Percentiles rank a stretch among this genome's conserved stretches.
These are phyloP conservation scores for Stagonosporopsis cucurbitacearum DNA, from an alignment of 2,329 filamentous ascomycete genomes.

Conservation along the genomic window DNA sequence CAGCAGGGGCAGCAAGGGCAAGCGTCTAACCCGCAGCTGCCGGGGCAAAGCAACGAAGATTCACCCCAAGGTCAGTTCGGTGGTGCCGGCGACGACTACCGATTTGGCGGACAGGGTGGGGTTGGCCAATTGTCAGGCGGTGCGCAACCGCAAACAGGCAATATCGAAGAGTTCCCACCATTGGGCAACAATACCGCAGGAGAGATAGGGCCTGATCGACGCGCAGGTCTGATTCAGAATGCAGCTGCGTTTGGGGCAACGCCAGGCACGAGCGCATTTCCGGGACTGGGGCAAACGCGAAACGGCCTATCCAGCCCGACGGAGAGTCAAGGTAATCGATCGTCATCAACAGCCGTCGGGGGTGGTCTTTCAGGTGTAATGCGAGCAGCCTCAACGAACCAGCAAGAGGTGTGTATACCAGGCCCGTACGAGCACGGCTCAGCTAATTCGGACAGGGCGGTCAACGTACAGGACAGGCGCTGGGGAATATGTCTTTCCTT, in stretches of 20 bases:
- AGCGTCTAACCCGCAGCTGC: constrained; percentile 52
- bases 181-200: constrained; percentile 60
- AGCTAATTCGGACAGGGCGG: constrained; percentile 30
- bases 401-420: constrained; percentile 45
- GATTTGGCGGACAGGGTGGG: constrained; percentile 62
- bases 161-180: constrained; percentile 68
- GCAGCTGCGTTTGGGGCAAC: constrained; percentile 53
- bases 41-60: constrained; percentile 50
- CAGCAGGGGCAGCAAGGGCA: constrained; percentile 44
- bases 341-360: constrained; percentile 39
- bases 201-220: constrained; percentile 59
- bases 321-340: constrained; percentile 46
- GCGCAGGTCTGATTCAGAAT: constrained; percentile 59
- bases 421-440: too few species aligned
- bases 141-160: constrained; percentile 61
- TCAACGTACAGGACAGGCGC: constrained; percentile 33
- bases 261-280: constrained; percentile 47
- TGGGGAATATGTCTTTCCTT: constrained; percentile 40
- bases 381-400: constrained; percentile 32
- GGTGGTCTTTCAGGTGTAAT: constrained; percentile 40
- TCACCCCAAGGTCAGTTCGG: constrained; percentile 59
- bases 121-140: constrained; percentile 59
- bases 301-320: constrained; percentile 52
- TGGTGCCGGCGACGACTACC: constrained; percentile 61
- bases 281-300: constrained; percentile 52